phyloP scores from a whole-genome alignment of 2,329 filamentous ascomycete species.

The Colletotrichum graminicola region DNA sequence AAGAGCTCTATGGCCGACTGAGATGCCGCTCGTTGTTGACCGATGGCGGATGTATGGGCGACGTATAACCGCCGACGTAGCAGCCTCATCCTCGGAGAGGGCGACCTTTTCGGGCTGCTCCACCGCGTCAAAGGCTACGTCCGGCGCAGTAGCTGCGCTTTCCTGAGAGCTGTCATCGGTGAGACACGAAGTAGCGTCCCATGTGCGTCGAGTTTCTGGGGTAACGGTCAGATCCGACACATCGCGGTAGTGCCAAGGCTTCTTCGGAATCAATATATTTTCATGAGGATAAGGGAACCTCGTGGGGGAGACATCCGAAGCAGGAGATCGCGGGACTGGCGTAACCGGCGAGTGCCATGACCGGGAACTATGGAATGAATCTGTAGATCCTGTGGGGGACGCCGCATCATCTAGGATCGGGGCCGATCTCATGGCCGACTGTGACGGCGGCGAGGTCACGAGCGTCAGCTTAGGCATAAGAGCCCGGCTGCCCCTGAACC shows the following conservation, averaged over 20 bases:
- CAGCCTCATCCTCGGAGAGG: conserved; percentile 36
- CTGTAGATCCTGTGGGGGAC: conserved; percentile 62
- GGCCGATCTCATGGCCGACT: conserved; percentile 41
- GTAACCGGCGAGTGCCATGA: conserved; percentile 63
- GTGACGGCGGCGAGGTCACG: conserved; percentile 57
- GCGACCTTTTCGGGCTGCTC: conserved; percentile 32
- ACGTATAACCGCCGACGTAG: conserved; percentile 49
- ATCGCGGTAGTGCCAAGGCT: conserved; percentile 48
- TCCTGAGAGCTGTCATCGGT: conserved; percentile 47
- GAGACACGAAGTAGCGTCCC: conserved; percentile 48
- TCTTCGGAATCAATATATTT: conserved; percentile 53
- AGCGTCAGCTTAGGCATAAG: conserved; percentile 48
- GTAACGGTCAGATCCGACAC: conserved; percentile 52
- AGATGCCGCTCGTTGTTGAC: conserved; percentile 64
- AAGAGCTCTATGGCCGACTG: conserved; percentile 66
- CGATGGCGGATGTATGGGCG: conserved; percentile 63
- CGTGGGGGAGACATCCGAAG: conserved; percentile 52
- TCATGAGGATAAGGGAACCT: conserved; percentile 56
- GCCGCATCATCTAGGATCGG: conserved; percentile 43
- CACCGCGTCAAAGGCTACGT: conserved; percentile 33
- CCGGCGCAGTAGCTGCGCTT: conserved; percentile 45
- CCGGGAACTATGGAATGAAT: conserved; percentile 67
- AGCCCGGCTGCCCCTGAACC: conserved; percentile 48
- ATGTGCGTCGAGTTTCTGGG: conserved; percentile 48
- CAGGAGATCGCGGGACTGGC: conserved; percentile 59